phyloP scores from a whole-genome alignment of 192 early-diverging fungal species.

The Thamnidium elegans region DNA sequence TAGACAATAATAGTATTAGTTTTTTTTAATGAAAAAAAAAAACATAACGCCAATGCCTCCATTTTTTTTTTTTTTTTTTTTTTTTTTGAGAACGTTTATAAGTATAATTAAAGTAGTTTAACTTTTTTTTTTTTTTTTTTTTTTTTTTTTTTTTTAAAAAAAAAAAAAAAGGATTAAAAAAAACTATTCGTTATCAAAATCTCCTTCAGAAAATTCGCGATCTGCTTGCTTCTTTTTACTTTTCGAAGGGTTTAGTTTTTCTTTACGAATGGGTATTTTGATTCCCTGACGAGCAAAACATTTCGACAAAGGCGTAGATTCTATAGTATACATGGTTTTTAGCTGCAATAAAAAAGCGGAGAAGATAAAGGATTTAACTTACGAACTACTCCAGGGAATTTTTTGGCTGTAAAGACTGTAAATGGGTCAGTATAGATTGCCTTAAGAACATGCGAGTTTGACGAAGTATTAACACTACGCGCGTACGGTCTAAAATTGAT shows the following conservation, averaged over 20 bases:
- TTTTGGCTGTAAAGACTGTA: conserved; percentile 70
- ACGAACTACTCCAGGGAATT: conserved; percentile 68
- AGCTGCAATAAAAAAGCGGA: neutral
- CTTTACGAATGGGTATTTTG: conserved; percentile 74
- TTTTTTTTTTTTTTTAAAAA: no score
- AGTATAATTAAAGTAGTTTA: no score
- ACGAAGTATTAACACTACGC: conserved; percentile 15
- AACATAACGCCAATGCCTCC: no score
- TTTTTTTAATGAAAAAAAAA: no score
- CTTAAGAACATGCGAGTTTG: conserved; percentile 35
- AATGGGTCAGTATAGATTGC: conserved; percentile 63
- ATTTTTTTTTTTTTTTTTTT: no score
- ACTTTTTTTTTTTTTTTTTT: no score
- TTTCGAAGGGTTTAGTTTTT: neutral
- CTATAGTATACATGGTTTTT: conserved; percentile 30
- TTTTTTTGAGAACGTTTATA: no score
- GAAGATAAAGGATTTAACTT: neutral
- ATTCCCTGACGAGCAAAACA: conserved; percentile 73
- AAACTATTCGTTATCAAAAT: neutral
- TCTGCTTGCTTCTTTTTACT: neutral
- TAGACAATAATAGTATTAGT: no score
- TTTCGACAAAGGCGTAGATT: conserved; percentile 69
- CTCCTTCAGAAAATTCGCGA: neutral
- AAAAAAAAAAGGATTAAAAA: no score
- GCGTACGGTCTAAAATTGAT: neutral